Evolutionary conservation across 2,329 filamentous ascomycete species (phyloP).

Genomic region (Esteya vermicola): DNA sequence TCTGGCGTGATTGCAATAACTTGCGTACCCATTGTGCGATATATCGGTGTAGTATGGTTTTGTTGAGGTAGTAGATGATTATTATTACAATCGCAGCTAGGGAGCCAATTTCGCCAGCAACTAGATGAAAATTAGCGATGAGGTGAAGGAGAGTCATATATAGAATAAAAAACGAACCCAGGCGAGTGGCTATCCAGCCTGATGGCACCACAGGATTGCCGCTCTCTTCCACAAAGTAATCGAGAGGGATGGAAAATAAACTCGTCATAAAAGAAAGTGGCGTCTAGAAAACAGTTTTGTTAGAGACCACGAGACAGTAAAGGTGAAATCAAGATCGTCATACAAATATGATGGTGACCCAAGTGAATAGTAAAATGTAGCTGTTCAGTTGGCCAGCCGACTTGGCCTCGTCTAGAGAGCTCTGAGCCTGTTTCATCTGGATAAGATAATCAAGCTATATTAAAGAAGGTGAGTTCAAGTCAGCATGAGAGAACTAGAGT

Average conservation of each 20-base stretch:
- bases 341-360: conserved; percentile 1
- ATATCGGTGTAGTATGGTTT: no score
- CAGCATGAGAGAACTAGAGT: no score
- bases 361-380: not conserved
- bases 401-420: not conserved
- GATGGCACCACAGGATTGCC: not conserved
- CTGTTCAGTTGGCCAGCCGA: not conserved
- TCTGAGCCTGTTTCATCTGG: not conserved
- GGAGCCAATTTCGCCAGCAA: no score
- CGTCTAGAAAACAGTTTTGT: not conserved
- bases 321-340: not conserved
- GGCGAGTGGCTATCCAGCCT: not conserved
- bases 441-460: conserved; percentile 1
- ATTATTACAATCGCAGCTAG: no score
- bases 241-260: not conserved
- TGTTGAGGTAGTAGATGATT: no score
- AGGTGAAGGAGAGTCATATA: no score
- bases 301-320: not conserved
- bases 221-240: not conserved
- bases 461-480: no score
- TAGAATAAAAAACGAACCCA: no score
- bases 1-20: no score
- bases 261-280: conserved; percentile 1
- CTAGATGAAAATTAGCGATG: no score
- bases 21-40: no score